Conservation (phyloP, 257 asterid genomes). For the Capsicum rhomboideum region DNA sequence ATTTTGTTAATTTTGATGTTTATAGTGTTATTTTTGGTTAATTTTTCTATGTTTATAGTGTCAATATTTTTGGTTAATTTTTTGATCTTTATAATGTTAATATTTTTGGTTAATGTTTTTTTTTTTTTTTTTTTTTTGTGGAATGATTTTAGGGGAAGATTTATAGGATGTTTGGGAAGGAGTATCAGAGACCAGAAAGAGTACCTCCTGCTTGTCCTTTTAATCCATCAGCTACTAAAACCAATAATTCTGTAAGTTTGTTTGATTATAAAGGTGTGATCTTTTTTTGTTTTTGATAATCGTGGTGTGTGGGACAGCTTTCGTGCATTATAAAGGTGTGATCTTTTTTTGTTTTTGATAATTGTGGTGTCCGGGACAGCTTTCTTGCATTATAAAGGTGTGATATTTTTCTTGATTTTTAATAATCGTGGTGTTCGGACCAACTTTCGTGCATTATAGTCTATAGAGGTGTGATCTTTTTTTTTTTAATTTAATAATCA, state of each 20-base stretch:
- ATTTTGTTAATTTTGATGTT: background rate
- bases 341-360: no score
- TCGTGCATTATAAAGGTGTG: no score
- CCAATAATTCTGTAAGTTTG: constrained; percentile 53
- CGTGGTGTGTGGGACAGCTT: no score
- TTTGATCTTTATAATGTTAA: background rate
- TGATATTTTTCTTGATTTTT: no score
- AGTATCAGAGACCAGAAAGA: constrained; percentile 79
- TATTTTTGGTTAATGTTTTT: background rate
- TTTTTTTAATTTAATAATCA: no score
- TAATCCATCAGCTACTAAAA: constrained; percentile 48
- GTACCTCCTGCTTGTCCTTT: constrained; percentile 85
- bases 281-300: no score
- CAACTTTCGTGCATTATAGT: no score
- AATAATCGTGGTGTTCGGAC: no score
- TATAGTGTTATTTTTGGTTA: background rate
- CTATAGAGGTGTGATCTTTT: no score
- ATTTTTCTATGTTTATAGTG: background rate
- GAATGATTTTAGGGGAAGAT: constrained; percentile 51
- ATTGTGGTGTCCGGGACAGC: no score
- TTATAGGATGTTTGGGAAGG: constrained; percentile 78
- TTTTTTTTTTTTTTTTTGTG: background rate
- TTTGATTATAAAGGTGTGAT: background rate
- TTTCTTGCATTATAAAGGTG: no score
- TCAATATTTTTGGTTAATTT: background rate